Evolutionary conservation across 2,329 filamentous ascomycete species (phyloP), one percentile per base, ranked within the genome.

Genomic region (Purpureocillium lavendulum): DNA sequence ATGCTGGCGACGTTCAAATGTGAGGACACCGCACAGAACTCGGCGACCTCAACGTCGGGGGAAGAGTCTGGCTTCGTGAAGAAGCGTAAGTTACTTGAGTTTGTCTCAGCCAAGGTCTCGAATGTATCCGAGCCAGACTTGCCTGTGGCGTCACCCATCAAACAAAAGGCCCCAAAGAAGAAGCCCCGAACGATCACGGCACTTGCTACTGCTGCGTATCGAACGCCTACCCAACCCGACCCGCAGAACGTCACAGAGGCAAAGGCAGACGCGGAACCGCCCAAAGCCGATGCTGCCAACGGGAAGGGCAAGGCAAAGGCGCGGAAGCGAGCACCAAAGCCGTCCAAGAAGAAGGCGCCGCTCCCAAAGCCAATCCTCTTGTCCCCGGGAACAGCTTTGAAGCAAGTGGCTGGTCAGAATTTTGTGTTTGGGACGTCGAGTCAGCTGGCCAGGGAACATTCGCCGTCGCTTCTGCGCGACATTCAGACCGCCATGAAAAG

Each of bases 401-500:
- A 74, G 38, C 73, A 82, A 48, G 73, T 84, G 12, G 69, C 75
- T 3, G 67, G 73, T 1, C 87, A 92, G 55, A 78, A 88, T 43
- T 85, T 89, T 53, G 63, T 94, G 0, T 94, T 94, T 60, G 87
- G 87, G 1, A 92, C 87, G 0, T 89, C 84, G 2, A 94, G 87
- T 56, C 87, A 94, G 56, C 64, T 94, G 17, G 82, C 81, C 12
- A 66, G 73, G 40, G 84, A 87, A 41, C 77, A 87, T 29, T 85
- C 83, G 0, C 83, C 84, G 0, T 74, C 73, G 0, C 71, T 80
- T 17, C 58, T 85, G 13, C 70, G 72, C 24, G 73, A 84, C 34
- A 59, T 85, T 15, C 77, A 84, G 39, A 55, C 67, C 39, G 80
- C 79, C 1, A 71, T 84, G 46, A 70, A 69, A 45, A 67, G 66